Base-by-base conservation (phyloP, 192 early-diverging fungal genomes). In the Backusella westeae region DNA sequence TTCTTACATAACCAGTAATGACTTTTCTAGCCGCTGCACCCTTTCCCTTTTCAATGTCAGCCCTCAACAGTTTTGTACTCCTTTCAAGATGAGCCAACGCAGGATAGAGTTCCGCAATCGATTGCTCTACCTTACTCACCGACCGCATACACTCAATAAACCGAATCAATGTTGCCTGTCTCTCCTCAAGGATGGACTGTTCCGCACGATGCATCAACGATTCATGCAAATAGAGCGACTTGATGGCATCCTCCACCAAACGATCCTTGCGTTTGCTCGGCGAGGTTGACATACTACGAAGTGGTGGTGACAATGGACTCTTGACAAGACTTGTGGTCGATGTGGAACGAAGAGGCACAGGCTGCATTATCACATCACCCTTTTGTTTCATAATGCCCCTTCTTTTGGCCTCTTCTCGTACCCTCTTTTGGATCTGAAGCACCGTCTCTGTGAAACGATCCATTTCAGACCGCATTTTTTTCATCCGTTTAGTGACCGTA, bases 1-100 rank as follows among this genome's bases (percentile, higher is more conserved):
- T 14, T 12, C 23, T 71, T 71, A 71, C 70, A 71, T 71, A 71
- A 32, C 70, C 70, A 49, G 26, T 41, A 44, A 71, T 71, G 4
- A 71, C 44, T 49, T 44, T 71, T 7, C 41, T 71, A 2, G 70
- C 70, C 7, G 17, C 32, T 44, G 42, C 39, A 6, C 69, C 69
- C 1, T 70, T 42, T 26, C 70, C 70, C 17, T 34, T 71, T 49
- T 71, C 70, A 46, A 71, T 71, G 2, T 71, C 70, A 6, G 15
- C 15, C 15, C 70, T 44, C 12, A 71, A 19, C 6, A 49, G 0
- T 26, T 71, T 71, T 32, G 42, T 71, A 41, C 19, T 41, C 42
- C 14, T 71, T 34, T 71, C 70, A 10, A 71, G 23, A 6, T 71
- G 15, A 23, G 70, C 70, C 21, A 71, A 46, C 15, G 26, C 26